phyloP scores from a whole-genome alignment of 2,329 filamentous ascomycete genomes.

The Alternaria dauci region DNA sequence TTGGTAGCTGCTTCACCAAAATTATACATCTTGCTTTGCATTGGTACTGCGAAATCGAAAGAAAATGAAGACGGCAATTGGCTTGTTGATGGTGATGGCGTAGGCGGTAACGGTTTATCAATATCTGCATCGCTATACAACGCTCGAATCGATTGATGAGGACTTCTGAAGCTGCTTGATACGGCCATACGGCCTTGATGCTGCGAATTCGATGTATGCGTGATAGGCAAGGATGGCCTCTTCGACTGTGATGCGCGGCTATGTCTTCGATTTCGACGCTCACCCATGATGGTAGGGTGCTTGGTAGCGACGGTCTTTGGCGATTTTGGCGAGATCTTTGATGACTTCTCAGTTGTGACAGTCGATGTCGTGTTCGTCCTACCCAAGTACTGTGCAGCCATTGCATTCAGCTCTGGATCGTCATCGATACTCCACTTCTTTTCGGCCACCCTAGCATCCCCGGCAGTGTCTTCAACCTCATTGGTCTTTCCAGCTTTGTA shows the following conservation, averaged over 20 bases:
- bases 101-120: background rate
- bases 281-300: background rate
- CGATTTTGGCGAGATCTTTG: background rate
- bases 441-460: no score
- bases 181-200: background rate
- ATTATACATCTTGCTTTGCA: background rate
- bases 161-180: background rate
- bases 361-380: background rate
- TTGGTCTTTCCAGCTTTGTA: slow-evolving; percentile 1
- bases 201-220: background rate
- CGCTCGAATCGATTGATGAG: background rate
- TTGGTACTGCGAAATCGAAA: background rate
- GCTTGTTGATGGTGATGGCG: background rate
- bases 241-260: background rate
- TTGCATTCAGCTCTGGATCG: background rate
- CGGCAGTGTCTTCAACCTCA: background rate
- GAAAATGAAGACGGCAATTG: background rate
- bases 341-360: background rate
- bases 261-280: background rate
- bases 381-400: background rate
- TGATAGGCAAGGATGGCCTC: fast-evolving
- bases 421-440: background rate
- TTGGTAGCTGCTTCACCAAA: fast-evolving
- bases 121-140: background rate
- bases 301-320: background rate